Base-by-base conservation (phyloP, 1,284 basidiomycete genomes). In the Mycena citricolor region DNA sequence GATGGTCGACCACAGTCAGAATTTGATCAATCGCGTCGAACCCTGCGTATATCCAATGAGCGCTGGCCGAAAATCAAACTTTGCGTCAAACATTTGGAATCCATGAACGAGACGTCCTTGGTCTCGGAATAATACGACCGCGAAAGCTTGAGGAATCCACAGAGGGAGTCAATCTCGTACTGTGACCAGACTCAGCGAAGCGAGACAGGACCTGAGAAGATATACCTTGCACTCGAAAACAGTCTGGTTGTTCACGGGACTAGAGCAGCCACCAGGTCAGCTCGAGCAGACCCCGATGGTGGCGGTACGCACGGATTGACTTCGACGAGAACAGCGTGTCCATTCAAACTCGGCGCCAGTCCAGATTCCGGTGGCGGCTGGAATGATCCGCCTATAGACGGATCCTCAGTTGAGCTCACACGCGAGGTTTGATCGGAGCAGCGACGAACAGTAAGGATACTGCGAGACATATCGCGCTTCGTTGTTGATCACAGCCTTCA, bases 121-220 rank as follows among this genome's bases (percentile, higher is more conserved):
- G 89, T 86, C 7, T 77, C 73, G 2, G 86, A 88, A 54, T 81
- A 87, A 59, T 87, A 89, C 2, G 77, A 78, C 22, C 81, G 66
- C 5, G 86, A 88, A 11, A 90, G 69, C 60, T 89, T 81, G 56
- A 81, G 61, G 66, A 81, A 81, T n/a, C 75, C 70, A 39, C 76
- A 76, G 0, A 81, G 57, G 4, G 77, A 80, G 50, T 81, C 79
- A 30, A 81, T 61, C 51, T 81, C 78, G 49, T 78, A 81, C 78
- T 79, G 47, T 16, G 11, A 39, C 22, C 14, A 11, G 8, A 24
- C 22, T 8, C 17, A 10, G 14, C 10, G 2, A 34, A 26, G 17
- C 20, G n/a, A n/a, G n/a, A 34, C 5, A 26, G 34, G 7, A 30
- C 16, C 30, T 6, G 22, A 26, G 41, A 29, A n/a, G 21, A 40